A percentile compares a stretch with the other conserved stretches of the same genome.
phyloP scores from a whole-genome alignment of 768 basidiomycete species.

The Tremella yokohamensis region DNA sequence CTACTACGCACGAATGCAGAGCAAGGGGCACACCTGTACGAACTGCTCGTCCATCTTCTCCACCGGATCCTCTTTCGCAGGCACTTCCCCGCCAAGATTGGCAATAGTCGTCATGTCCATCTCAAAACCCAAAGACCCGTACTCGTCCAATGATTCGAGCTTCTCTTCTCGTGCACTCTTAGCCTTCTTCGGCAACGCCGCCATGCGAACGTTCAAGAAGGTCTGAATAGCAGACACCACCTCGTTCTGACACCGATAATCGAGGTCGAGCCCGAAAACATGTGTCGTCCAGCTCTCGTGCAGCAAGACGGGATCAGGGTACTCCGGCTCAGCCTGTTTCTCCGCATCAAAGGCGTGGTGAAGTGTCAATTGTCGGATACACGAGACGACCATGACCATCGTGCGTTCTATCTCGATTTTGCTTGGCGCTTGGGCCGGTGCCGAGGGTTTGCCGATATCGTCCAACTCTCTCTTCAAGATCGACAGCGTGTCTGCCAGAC shows the following conservation, averaged over 20 bases:
- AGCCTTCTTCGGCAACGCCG: conserved; percentile 55
- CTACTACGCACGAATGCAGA: no score
- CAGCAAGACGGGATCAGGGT: conserved; percentile 65
- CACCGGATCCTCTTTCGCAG: conserved; percentile 37
- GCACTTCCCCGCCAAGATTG: conserved; percentile 57
- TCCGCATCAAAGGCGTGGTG: conserved; percentile 49
- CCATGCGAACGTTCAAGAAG: conserved; percentile 61
- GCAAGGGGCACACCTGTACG: conserved; percentile 53
- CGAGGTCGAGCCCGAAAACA: conserved; percentile 56
- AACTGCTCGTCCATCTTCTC: conserved; percentile 57
- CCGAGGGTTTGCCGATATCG: conserved; percentile 6
- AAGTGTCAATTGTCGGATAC: conserved; percentile 59
- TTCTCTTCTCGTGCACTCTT: conserved; percentile 37
- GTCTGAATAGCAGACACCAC: conserved; percentile 61
- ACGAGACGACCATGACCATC: conserved; percentile 60
- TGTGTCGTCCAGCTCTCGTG: conserved; percentile 60
- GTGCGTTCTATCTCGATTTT: conserved; percentile 50
- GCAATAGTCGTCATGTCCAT: conserved; percentile 60
- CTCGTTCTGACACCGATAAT: conserved; percentile 58
- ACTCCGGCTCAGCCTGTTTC: conserved; percentile 48
- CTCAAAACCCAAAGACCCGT: conserved; percentile 64
- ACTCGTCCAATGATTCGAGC: conserved; percentile 55
- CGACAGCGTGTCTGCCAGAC: conserved; percentile 64
- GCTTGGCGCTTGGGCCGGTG: conserved; percentile 17
- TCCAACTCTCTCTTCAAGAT: conserved; percentile 58